These are phyloP conservation scores for Gomphus sp. DNA, from an alignment of 1,284 basidiomycete genomes.

Conservation along the genomic window DNA sequence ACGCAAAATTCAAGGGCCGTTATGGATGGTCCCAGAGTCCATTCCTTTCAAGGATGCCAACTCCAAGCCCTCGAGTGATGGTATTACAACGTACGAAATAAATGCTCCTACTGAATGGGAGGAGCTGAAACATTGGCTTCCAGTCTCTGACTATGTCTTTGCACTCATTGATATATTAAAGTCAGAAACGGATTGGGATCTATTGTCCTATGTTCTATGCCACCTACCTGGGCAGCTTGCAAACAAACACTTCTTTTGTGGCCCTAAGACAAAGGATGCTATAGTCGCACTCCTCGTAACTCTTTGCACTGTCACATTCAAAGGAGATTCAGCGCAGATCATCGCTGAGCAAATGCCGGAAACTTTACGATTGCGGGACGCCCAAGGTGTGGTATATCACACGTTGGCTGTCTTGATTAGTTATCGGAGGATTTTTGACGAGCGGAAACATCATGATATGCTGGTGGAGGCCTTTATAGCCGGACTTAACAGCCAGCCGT, in stretches of 20 bases:
- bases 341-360: constrained; percentile 45
- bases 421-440: constrained; percentile 76
- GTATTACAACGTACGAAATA: constrained; percentile 68
- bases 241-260: constrained; percentile 97
- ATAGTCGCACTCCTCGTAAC: constrained; percentile 58
- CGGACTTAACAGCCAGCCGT: constrained; percentile 66
- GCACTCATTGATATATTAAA: constrained; percentile 64
- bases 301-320: constrained; percentile 65
- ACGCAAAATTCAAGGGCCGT: constrained; percentile 31
- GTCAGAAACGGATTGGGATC: constrained; percentile 81
- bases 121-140: constrained; percentile 48
- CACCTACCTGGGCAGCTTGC: constrained; percentile 87
- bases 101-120: constrained; percentile 35
- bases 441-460: constrained; percentile 51
- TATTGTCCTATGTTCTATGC: constrained; percentile 87
- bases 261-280: constrained; percentile 63
- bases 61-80: constrained; percentile 63
- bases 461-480: constrained; percentile 80
- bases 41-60: constrained; percentile 60
- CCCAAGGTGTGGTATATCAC: constrained; percentile 84
- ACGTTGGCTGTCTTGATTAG: constrained; percentile 84
- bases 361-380: constrained; percentile 69
- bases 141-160: constrained; percentile 71
- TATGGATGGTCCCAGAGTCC: constrained; percentile 79
- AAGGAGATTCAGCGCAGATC: constrained; percentile 51